Evolutionary conservation across 495 filamentous ascomycete genomes (phyloP).

Genomic region (Xylaria grammica): DNA sequence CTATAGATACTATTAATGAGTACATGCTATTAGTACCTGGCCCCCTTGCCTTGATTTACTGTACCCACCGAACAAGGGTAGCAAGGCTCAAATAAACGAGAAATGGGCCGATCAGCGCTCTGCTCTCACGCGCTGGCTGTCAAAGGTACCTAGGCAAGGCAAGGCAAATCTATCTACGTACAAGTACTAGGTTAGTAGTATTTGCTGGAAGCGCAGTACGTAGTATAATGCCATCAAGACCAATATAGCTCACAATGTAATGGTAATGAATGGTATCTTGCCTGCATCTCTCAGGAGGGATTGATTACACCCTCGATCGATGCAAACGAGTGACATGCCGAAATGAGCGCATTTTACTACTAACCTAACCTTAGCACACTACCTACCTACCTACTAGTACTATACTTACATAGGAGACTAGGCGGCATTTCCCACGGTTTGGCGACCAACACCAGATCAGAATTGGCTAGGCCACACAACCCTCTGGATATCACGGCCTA

Average conservation of each 20-base stretch:
- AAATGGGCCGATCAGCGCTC: conserved; percentile 12
- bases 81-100: conserved; percentile 13
- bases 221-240: neutral
- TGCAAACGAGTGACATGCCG: conserved; percentile 9
- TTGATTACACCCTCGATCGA: conserved; percentile 9
- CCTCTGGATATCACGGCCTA: neutral
- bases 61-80: conserved; percentile 10
- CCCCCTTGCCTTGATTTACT: neutral
- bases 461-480: conserved; percentile 8
- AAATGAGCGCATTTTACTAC: neutral
- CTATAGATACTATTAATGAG: too few species aligned
- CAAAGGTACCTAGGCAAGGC: too few species aligned
- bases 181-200: too few species aligned
- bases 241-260: conserved; percentile 20
- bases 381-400: too few species aligned
- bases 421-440: neutral
- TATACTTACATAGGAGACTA: neutral
- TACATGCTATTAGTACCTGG: too few species aligned
- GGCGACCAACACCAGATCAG: neutral
- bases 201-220: neutral
- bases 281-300: conserved; percentile 11
- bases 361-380: too few species aligned
- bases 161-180: too few species aligned
- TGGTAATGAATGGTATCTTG: neutral
- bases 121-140: conserved; percentile 5